Evolutionary conservation across 2,329 filamentous ascomycete genomes (phyloP).

Genomic region (Curvularia eragrostidis): DNA sequence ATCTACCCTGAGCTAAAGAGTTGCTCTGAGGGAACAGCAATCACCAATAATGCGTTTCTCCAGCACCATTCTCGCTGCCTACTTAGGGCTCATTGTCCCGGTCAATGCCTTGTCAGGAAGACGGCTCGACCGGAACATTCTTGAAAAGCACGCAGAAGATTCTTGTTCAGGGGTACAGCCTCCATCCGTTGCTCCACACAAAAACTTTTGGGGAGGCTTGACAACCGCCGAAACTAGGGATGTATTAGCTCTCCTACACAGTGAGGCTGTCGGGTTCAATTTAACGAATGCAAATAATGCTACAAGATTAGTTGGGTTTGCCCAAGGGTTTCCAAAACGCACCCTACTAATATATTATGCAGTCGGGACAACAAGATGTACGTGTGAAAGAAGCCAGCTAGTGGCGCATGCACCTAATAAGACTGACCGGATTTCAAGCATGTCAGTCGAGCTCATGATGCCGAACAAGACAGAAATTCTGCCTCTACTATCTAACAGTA

Average conservation of each 20-base stretch:
- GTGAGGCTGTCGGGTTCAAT: neutral
- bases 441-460: slow-evolving; percentile 5
- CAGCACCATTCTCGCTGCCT: neutral
- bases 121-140: neutral
- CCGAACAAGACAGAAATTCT: slow-evolving; percentile 1
- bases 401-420: neutral
- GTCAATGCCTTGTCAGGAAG: neutral
- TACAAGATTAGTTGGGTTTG: neutral
- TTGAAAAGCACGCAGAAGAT: neutral
- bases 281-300: neutral
- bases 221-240: neutral
- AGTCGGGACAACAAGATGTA: slow-evolving; percentile 4
- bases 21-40: neutral
- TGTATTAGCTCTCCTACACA: neutral
- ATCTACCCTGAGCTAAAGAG: neutral
- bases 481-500: neutral
- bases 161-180: neutral
- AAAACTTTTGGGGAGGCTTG: slow-evolving; percentile 2
- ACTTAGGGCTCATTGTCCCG: neutral
- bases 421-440: neutral
- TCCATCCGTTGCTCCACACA: neutral
- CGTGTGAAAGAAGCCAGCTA: neutral
- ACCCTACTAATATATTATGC: neutral
- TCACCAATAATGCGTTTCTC: neutral
- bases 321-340: neutral